A percentile compares a stretch with the other conserved stretches of the same genome.
phyloP scores from a whole-genome alignment of 129 eudicot genomes.

The Artemisia argyi region DNA sequence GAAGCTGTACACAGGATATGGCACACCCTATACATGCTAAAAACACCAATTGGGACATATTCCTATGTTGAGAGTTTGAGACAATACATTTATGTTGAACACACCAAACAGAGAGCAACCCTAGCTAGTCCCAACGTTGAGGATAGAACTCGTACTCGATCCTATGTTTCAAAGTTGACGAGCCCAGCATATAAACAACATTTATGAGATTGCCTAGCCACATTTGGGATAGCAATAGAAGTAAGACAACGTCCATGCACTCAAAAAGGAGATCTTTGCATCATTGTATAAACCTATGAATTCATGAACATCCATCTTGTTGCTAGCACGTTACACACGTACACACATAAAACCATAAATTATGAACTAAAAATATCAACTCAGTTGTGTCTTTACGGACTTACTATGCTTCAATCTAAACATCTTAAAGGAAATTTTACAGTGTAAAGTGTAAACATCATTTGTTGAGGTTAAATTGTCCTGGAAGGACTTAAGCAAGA shows the following conservation, averaged over 20 bases:
- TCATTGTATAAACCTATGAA: too few relatives aligned
- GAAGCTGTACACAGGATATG: background rate
- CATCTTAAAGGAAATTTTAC: background rate
- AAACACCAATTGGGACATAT: slow-evolving; percentile 1
- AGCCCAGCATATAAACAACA: background rate
- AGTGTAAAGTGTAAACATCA: background rate
- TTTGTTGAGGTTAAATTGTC: background rate
- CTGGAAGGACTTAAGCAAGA: too few relatives aligned
- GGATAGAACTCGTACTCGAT: background rate
- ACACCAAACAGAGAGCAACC: background rate
- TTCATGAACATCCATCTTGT: too few relatives aligned
- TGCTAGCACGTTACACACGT: too few relatives aligned
- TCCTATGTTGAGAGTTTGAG: background rate
- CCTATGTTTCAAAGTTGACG: background rate
- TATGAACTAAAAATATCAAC: background rate
- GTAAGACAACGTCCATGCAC: too few relatives aligned
- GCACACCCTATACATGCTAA: background rate
- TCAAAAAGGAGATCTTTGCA: too few relatives aligned
- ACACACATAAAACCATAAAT: too few relatives aligned
- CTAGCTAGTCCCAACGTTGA: background rate
- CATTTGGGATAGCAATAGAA: background rate
- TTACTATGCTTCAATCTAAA: background rate
- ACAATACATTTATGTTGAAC: slow-evolving; percentile 7
- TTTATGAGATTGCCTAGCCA: slow-evolving; percentile 7
- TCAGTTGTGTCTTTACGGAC: background rate